Percentiles rank a stretch among this genome's conserved stretches.
These are phyloP conservation scores for Sclerotiophoma versabilis DNA, from an alignment of 2,329 filamentous ascomycete species.

Conservation along the genomic window DNA sequence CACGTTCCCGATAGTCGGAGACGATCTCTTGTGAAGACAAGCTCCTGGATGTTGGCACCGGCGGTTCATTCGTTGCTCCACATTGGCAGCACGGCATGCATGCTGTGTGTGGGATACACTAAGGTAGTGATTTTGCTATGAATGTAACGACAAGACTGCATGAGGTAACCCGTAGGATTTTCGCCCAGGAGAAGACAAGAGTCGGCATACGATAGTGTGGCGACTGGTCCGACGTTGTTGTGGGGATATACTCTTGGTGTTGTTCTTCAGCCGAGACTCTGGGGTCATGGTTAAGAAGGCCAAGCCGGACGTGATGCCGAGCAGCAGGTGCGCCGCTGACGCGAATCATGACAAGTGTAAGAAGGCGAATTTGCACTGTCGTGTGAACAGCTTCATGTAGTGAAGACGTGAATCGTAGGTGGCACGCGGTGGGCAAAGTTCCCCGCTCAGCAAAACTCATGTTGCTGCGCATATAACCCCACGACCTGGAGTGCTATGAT, in stretches of 20 bases:
- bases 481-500: no score
- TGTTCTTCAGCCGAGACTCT: slow-evolving; percentile 4
- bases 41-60: background rate
- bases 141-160: slow-evolving; percentile 1
- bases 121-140: background rate
- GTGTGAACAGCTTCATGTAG: background rate
- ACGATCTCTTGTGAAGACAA: background rate
- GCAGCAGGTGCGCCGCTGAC: background rate
- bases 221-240: background rate
- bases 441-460: no score
- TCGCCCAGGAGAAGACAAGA: slow-evolving; percentile 3
- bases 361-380: no score
- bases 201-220: background rate
- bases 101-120: slow-evolving; percentile 3
- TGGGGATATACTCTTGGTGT: slow-evolving; percentile 1
- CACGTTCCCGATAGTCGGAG: background rate
- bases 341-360: background rate
- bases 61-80: background rate
- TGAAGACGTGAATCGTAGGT: background rate
- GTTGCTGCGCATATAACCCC: no score
- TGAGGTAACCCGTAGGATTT: background rate
- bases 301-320: slow-evolving; percentile 9
- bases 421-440: no score
- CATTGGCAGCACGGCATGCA: slow-evolving; percentile 3
- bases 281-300: background rate